Percentiles rank a stretch among this genome's conserved stretches.
phyloP scores from a whole-genome alignment of 1,139 yeast genomes.

The Hemisphaericaspora subhashii region DNA sequence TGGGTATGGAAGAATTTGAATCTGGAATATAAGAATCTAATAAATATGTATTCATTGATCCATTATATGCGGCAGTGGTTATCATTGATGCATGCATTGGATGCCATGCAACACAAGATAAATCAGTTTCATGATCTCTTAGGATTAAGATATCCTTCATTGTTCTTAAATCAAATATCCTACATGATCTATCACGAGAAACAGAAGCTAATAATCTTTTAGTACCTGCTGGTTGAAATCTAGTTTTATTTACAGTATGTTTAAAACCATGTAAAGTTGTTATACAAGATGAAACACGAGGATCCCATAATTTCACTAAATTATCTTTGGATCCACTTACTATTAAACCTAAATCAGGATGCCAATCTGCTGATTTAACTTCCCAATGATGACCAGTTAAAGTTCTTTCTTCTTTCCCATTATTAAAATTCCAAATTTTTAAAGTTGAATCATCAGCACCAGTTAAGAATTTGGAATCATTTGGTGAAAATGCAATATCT shows the following conservation, averaged over 20 bases:
- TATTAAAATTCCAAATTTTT: slow-evolving; percentile 92
- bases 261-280: slow-evolving; percentile 89
- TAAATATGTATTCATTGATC: slow-evolving; percentile 77
- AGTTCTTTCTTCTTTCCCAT: slow-evolving; percentile 79
- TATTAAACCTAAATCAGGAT: slow-evolving; percentile 77
- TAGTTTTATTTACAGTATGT: slow-evolving; percentile 83
- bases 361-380: slow-evolving; percentile 97
- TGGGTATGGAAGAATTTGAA: slow-evolving; percentile 14
- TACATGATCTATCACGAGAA: slow-evolving; percentile 83
- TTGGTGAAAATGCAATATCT: slow-evolving; percentile 86
- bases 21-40: slow-evolving; percentile 54
- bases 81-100: slow-evolving; percentile 81
- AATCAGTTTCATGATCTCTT: slow-evolving; percentile 80
- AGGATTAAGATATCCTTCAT: slow-evolving; percentile 76
- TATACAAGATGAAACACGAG: slow-evolving; percentile 70
- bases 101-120: slow-evolving; percentile 88
- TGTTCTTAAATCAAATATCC: slow-evolving; percentile 82
- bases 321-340: slow-evolving; percentile 94
- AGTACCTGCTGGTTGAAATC: slow-evolving; percentile 74
- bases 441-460: slow-evolving; percentile 89
- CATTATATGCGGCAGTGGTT: slow-evolving; percentile 88
- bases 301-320: slow-evolving; percentile 93
- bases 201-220: slow-evolving; percentile 78
- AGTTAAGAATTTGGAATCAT: slow-evolving; percentile 85
- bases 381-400: slow-evolving; percentile 98